Evolutionary conservation across 768 basidiomycete species (phyloP), one percentile per base, ranked within the genome.

Genomic region (Daedalea quercina): DNA sequence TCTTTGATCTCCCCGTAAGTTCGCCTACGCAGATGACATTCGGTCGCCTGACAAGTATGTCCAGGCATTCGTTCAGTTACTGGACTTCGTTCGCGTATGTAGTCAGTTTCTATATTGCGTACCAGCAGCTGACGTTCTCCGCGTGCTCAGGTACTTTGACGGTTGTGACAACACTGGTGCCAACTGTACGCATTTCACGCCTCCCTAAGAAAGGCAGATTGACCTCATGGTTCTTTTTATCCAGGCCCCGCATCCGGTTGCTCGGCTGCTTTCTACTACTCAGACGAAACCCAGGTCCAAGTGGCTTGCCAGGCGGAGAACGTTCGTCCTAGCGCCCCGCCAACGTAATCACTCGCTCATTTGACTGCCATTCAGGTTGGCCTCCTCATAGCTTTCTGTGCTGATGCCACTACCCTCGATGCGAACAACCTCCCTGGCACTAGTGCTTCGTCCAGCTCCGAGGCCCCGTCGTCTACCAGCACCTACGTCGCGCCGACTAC

Each of bases 301-400:
- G 71, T 73, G 8, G 68, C 63, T 19, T 82, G 80, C 60, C 64
- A 78, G 57, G 50, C 33, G 2, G 37, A 72, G 51, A 53, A 81
- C 54, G 80, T 81, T 48, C 44, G 76, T 61, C 6, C 1, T 34
- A 23, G 22, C 41, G 8, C 17, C 41, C 26, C 22, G 9, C 11
- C 3, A 24, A 9, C 12, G 15, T 34, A 6, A 25, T 12, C n/a
- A n/a, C n/a, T n/a, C n/a, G n/a, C n/a, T n/a, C n/a, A n/a, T n/a
- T n/a, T n/a, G n/a, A n/a, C 2, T 24, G 4, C 15, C 15, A 3
- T 26, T 22, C 37, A 79, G 78, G 76, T 72, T 47, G 63, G 78
- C 58, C 65, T 80, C 43, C 53, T 78, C 50, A 70, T 80, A 47
- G 70, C 74, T 2, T 80, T 79, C 64, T 80, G 79, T 37, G 68